Evolutionary conservation across 140 eudicot species (phyloP).

Genomic region (Stevia rebaudiana): DNA sequence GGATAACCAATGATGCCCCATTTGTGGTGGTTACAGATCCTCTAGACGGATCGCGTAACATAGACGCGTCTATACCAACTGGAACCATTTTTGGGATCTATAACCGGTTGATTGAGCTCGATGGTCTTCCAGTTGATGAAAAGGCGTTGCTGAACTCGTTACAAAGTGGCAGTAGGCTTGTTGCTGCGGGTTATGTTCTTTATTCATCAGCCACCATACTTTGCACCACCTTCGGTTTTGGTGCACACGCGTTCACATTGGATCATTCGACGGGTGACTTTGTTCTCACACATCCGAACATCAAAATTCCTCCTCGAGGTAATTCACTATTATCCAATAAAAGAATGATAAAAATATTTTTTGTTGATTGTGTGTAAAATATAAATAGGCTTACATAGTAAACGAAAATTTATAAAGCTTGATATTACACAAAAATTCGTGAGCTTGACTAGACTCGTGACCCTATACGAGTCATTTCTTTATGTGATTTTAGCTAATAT

Average conservation of each 20-base stretch:
- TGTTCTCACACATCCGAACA: conserved; percentile 82
- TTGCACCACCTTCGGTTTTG: conserved; percentile 80
- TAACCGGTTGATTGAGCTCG: conserved; percentile 61
- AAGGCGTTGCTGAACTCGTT: conserved; percentile 77
- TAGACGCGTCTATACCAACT: conserved; percentile 97
- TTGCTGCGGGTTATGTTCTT: conserved; percentile 92
- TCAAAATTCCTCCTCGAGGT: conserved; percentile 88
- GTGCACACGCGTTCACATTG: conserved; percentile 79
- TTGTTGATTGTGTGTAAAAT: neutral
- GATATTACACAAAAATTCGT: too few relatives aligned
- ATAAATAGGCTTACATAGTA: too few relatives aligned
- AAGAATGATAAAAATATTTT: too few relatives aligned
- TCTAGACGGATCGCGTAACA: conserved; percentile 97
- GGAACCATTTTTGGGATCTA: conserved; percentile 94
- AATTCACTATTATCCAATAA: neutral
- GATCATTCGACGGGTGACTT: conserved; percentile 88
- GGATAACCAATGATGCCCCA: conserved; percentile 82
- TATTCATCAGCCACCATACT: conserved; percentile 95
- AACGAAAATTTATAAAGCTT: too few relatives aligned
- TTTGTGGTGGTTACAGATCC: conserved; percentile 97
- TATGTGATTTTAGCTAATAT: too few relatives aligned
- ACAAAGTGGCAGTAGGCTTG: conserved; percentile 72
- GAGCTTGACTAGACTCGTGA: too few relatives aligned
- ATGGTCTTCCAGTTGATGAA: conserved; percentile 71
- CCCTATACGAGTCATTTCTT: too few relatives aligned